Evolutionary conservation across 257 asterid species (phyloP).

Genomic region (Lycium ferocissimum): DNA sequence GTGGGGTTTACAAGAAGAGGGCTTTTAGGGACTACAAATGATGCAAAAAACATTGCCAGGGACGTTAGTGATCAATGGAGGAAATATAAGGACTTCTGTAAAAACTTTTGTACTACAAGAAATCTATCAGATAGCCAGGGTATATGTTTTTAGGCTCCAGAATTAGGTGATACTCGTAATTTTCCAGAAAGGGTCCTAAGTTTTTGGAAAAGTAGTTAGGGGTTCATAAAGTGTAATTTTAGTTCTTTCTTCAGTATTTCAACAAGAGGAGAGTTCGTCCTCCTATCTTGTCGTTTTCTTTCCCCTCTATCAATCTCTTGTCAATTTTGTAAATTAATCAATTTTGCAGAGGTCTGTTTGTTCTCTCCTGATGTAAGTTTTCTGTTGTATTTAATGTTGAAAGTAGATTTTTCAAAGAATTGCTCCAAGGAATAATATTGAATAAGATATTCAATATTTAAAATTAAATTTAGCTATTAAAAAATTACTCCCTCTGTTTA

Average conservation of each 20-base stretch:
- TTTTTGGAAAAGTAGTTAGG: slow-evolving; percentile 27
- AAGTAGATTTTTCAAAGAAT: not conserved
- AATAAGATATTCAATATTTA: too few species aligned
- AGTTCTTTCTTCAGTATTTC: slow-evolving; percentile 15
- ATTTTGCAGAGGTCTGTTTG: slow-evolving; percentile 49
- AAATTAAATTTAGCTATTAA: too few species aligned
- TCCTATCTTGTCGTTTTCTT: not conserved
- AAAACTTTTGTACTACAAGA: slow-evolving; percentile 24
- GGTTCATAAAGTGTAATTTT: slow-evolving; percentile 12
- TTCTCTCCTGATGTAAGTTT: slow-evolving; percentile 24
- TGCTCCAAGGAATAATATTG: not conserved
- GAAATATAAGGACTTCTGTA: slow-evolving; percentile 30
- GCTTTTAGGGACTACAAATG: slow-evolving; percentile 73
- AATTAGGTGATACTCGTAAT: not conserved
- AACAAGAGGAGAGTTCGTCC: slow-evolving; percentile 15
- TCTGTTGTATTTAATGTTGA: not conserved
- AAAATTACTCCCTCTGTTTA: too few species aligned
- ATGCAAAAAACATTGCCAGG: slow-evolving; percentile 68
- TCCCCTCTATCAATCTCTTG: not conserved
- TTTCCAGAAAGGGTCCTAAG: not conserved
- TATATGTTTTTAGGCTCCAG: slow-evolving; percentile 16
- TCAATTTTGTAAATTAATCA: slow-evolving; percentile 60
- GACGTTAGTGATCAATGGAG: slow-evolving; percentile 71
- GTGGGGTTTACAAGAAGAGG: slow-evolving; percentile 94
- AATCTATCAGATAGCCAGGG: slow-evolving; percentile 27